These are phyloP conservation scores for Schizothecium vesticola DNA, from an alignment of 495 filamentous ascomycete genomes.

Conservation along the genomic window DNA sequence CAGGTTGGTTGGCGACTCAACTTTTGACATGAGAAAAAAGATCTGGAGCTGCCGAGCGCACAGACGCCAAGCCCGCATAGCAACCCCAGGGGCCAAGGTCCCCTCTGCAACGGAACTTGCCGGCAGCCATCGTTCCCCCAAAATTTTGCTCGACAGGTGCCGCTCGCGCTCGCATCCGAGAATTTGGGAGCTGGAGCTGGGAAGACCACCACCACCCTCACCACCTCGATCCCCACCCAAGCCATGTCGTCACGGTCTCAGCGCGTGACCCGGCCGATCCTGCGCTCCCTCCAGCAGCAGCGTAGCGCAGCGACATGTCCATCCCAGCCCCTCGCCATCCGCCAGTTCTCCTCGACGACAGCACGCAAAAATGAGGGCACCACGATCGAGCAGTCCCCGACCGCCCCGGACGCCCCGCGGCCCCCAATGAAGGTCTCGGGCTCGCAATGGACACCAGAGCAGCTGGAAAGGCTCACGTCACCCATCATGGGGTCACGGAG, in stretches of 20 bases:
- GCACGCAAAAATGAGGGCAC: conserved; percentile 36
- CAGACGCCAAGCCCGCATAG: neutral
- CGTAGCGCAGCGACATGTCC: conserved; percentile 28
- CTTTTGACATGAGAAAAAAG: conserved; percentile 21
- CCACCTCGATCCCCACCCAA: neutral
- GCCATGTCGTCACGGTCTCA: conserved; percentile 62
- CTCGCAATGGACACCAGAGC: conserved; percentile 31
- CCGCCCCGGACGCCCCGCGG: neutral
- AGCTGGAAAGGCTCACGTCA: conserved; percentile 52
- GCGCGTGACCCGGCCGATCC: conserved; percentile 61
- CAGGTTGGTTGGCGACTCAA: conserved; percentile 3
- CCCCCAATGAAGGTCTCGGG: neutral
- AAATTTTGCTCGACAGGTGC: conserved; percentile 12
- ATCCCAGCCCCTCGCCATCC: conserved; percentile 31
- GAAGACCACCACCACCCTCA: neutral
- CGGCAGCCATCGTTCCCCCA: conserved; percentile 3
- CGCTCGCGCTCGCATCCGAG: conserved; percentile 8
- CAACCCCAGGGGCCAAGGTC: neutral
- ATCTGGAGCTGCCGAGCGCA: conserved; percentile 25
- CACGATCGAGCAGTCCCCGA: conserved; percentile 20
- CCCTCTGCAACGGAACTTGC: conserved; percentile 13
- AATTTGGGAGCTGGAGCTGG: neutral
- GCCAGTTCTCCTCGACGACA: conserved; percentile 43
- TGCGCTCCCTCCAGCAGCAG: conserved; percentile 54
- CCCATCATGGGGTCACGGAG: conserved; percentile 72